Conservation (phyloP, 2,329 filamentous ascomycete species). For the Phyllosticta ampelicida region DNA sequence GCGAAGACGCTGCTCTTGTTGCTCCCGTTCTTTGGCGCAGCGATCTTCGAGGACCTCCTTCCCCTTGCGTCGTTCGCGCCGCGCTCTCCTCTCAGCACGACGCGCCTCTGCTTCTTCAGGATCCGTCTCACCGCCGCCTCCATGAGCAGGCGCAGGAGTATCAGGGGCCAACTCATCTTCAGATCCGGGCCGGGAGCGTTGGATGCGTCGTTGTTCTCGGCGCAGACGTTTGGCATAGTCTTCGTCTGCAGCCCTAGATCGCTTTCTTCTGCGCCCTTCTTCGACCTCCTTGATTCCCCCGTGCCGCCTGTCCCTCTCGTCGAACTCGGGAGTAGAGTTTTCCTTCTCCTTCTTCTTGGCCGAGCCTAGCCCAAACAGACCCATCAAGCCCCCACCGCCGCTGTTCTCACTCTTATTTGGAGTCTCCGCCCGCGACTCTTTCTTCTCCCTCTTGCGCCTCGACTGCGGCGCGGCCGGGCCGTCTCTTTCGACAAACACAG, state of each 20-base stretch:
- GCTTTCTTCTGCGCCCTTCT: slow-evolving; percentile 27
- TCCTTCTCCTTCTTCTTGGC: slow-evolving; percentile 27
- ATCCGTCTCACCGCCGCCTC: slow-evolving; percentile 13
- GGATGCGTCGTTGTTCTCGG: slow-evolving; percentile 1
- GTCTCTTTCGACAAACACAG: slow-evolving; percentile 40
- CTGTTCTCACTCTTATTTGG: slow-evolving; percentile 42
- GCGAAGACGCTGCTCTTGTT: slow-evolving; percentile 2
- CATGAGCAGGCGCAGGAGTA: not conserved
- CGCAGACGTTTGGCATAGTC: slow-evolving; percentile 15
- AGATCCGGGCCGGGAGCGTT: not conserved
- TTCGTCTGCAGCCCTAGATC: slow-evolving; percentile 23
- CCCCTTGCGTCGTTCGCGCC: slow-evolving; percentile 18
- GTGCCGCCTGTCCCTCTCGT: slow-evolving; percentile 22
- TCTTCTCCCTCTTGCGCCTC: slow-evolving; percentile 25
- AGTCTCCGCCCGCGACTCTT: slow-evolving; percentile 47
- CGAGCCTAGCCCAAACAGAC: slow-evolving; percentile 34
- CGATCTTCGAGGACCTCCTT: slow-evolving; percentile 1
- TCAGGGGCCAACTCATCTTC: not conserved
- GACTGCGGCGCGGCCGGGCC: slow-evolving; percentile 29
- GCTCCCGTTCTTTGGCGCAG: slow-evolving; percentile 3
- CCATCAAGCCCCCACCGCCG: slow-evolving; percentile 43
- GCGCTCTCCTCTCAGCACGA: slow-evolving; percentile 24
- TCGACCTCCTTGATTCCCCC: slow-evolving; percentile 25
- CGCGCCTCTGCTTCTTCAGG: slow-evolving; percentile 23
- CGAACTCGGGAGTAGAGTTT: slow-evolving; percentile 17